These are phyloP conservation scores for Fusarium longipes DNA, from an alignment of 2,329 filamentous ascomycete genomes.

Conservation along the genomic window DNA sequence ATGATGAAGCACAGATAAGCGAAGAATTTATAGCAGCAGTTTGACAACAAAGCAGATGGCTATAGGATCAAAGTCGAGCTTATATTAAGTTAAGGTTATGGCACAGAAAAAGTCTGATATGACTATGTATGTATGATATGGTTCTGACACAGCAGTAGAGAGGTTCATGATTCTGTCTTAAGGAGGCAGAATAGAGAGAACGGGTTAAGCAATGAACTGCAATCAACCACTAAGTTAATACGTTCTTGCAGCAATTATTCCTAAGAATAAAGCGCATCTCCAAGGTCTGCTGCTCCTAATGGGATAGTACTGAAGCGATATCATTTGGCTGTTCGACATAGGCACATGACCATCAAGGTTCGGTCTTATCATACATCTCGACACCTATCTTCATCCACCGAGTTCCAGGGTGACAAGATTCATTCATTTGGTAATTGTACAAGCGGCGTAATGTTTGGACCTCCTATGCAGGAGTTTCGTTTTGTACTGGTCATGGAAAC, in stretches of 20 bases:
- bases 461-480: background rate
- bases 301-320: background rate
- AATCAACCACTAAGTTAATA: background rate
- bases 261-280: background rate
- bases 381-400: background rate
- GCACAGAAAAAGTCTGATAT: background rate
- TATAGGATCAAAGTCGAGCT: background rate
- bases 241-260: background rate
- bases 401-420: background rate
- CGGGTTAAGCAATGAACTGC: background rate
- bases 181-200: background rate
- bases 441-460: background rate
- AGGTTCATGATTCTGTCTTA: background rate
- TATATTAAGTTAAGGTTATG: background rate
- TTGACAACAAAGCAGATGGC: too few species aligned
- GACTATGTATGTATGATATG: background rate
- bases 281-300: background rate
- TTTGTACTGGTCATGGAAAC: background rate
- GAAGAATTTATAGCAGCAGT: background rate
- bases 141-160: background rate
- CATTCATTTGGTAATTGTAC: background rate
- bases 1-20: background rate
- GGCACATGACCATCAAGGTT: background rate
- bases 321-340: background rate
- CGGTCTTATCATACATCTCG: background rate